These are phyloP conservation scores for Sporothrix brasiliensis DNA, from an alignment of 2,329 filamentous ascomycete genomes.

Conservation along the genomic window DNA sequence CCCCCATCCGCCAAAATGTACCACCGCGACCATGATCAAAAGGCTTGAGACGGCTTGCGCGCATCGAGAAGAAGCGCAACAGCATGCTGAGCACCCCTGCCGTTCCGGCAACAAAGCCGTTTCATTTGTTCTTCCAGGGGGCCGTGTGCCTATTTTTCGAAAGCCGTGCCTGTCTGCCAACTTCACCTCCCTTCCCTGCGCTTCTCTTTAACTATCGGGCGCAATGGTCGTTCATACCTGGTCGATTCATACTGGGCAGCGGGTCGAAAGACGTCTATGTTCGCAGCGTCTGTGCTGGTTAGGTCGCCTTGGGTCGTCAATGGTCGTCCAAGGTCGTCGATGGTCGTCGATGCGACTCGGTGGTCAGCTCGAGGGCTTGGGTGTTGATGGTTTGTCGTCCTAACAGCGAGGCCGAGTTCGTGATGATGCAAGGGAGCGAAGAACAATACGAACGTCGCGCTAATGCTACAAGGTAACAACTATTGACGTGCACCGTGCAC, in stretches of 20 bases:
- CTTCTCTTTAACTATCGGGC: background rate
- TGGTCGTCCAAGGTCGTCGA: background rate
- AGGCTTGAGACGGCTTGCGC: background rate
- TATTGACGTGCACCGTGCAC: background rate
- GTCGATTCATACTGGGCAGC: slow-evolving; percentile 58
- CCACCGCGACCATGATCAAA: background rate
- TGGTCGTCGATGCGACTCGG: background rate
- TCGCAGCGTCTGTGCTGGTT: background rate
- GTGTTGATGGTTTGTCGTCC: background rate
- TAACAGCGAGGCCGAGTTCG: background rate
- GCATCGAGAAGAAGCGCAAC: background rate
- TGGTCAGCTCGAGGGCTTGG: background rate
- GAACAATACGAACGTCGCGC: background rate
- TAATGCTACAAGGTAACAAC: background rate
- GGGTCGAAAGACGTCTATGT: background rate
- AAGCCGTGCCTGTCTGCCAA: background rate
- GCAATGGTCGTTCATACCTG: slow-evolving; percentile 53
- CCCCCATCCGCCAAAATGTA: background rate
- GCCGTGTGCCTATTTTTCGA: background rate
- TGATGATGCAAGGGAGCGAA: slow-evolving; percentile 20
- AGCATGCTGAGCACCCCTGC: background rate
- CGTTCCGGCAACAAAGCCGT: no score
- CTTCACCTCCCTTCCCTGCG: background rate
- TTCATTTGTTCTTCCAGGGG: background rate
- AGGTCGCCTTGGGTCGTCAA: no score